A percentile compares a stretch with the other conserved stretches of the same genome.
Conservation (phyloP, 2,329 filamentous ascomycete genomes). For the Furcasterigmium sp. region DNA sequence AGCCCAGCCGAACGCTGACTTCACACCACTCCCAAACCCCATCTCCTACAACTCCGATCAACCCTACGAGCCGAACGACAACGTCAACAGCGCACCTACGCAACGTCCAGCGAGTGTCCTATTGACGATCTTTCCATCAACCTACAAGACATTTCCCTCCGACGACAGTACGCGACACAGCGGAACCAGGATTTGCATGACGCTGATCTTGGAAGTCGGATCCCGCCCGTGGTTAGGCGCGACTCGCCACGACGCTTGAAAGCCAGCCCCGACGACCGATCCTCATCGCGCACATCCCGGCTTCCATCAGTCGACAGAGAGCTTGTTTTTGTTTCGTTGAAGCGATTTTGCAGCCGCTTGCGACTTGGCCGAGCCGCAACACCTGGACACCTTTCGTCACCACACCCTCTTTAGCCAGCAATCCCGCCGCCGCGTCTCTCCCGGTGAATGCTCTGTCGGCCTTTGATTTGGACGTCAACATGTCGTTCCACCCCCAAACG, state of each 20-base stretch:
- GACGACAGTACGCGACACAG: constrained; percentile 2
- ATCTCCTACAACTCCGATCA: background rate
- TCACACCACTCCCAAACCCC: constrained; percentile 9
- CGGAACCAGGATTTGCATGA: constrained; percentile 22
- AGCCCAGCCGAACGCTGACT: constrained; percentile 12
- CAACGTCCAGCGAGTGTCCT: background rate
- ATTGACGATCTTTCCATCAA: background rate
- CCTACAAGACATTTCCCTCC: background rate
- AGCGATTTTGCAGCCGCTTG: background rate
- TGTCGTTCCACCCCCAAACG: constrained; percentile 64
- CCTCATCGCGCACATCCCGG: constrained; percentile 15
- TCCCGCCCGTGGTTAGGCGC: constrained; percentile 32
- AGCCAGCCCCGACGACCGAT: constrained; percentile 4
- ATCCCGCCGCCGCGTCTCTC: background rate
- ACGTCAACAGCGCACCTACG: constrained; percentile 1
- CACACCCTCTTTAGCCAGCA: background rate
- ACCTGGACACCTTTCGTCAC: background rate
- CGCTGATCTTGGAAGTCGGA: constrained; percentile 25
- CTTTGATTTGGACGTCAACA: constrained; percentile 34
- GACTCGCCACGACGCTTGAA: constrained; percentile 22
- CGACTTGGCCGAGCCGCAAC: background rate
- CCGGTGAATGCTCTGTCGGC: background rate
- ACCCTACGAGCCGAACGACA: background rate
- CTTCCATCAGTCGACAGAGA: background rate
- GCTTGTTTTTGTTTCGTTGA: no score